Evolutionary conservation across 768 basidiomycete species (phyloP).

Genomic region (Pleurotus sapidus): DNA sequence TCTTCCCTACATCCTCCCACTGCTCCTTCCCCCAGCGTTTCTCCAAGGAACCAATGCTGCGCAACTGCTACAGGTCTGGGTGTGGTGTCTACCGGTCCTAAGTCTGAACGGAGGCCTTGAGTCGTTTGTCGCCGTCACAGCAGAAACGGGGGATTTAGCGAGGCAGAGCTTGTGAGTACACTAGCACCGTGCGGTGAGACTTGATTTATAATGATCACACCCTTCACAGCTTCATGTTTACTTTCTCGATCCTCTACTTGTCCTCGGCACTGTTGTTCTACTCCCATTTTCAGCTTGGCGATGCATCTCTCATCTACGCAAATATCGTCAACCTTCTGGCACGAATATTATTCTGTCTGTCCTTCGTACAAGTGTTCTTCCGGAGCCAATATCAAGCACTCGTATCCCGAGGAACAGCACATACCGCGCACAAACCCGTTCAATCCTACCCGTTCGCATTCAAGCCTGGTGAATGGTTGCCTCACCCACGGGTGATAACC

Average conservation of each 20-base stretch:
- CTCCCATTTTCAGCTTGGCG: constrained; percentile 44
- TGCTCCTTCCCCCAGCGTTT: constrained; percentile 73
- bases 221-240: constrained; percentile 63
- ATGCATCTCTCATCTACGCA: constrained; percentile 71
- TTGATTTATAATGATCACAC: constrained; percentile 4
- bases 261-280: constrained; percentile 42
- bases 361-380: constrained; percentile 52
- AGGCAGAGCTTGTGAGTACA: constrained; percentile 59
- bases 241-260: constrained; percentile 70
- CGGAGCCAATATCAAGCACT: constrained; percentile 1
- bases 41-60: constrained; percentile 75
- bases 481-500: too few species aligned
- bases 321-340: constrained; percentile 67
- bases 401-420: too few species aligned
- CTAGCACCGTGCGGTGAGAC: neutral
- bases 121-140: constrained; percentile 83
- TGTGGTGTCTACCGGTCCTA: constrained; percentile 87
- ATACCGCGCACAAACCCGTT: too few species aligned
- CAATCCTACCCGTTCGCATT: too few species aligned
- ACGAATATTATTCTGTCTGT: constrained; percentile 59
- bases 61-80: constrained; percentile 71
- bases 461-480: too few species aligned
- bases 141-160: constrained; percentile 62
- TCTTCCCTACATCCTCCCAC: constrained; percentile 60
- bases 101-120: constrained; percentile 91